A percentile compares a stretch with the other conserved stretches of the same genome.
These are phyloP conservation scores for Talaromyces sp. DNA, from an alignment of 2,329 filamentous ascomycete genomes.

Conservation along the genomic window DNA sequence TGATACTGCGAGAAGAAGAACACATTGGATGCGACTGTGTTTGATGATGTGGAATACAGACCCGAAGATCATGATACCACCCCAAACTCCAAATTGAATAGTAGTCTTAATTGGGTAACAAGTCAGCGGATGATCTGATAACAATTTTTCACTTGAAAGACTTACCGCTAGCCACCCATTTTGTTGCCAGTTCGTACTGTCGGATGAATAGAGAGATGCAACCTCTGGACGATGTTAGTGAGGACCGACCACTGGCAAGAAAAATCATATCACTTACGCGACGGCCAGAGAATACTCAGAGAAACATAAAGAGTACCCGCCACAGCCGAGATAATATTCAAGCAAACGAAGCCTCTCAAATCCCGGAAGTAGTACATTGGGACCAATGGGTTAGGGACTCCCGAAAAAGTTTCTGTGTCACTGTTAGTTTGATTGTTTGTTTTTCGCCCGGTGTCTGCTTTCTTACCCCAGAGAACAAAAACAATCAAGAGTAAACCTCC, in stretches of 20 bases:
- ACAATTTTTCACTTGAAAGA: no score
- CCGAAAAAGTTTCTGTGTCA: constrained; percentile 5
- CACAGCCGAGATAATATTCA: constrained; percentile 22
- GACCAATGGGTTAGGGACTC: constrained; percentile 18
- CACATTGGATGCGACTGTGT: not conserved
- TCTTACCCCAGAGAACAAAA: constrained; percentile 19
- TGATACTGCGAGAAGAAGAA: not conserved
- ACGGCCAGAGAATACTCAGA: constrained; percentile 26
- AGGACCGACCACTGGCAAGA: no score
- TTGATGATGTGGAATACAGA: constrained; percentile 4
- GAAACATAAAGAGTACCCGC: constrained; percentile 22
- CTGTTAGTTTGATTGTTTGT: no score
- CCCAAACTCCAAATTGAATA: constrained; percentile 20
- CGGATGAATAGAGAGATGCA: constrained; percentile 17
- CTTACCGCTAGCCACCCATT: constrained; percentile 21
- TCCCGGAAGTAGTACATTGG: constrained; percentile 29
- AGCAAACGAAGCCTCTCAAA: constrained; percentile 22
- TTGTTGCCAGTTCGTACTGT: constrained; percentile 8
- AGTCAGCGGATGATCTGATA: no score
- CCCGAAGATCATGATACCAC: constrained; percentile 23
- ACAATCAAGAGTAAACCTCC: constrained; percentile 13
- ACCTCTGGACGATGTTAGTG: constrained; percentile 12
- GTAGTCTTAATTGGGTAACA: no score
- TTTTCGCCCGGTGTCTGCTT: no score
- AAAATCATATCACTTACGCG: constrained; percentile 2